These are phyloP conservation scores for Mrakia hoshinonis DNA, from an alignment of 768 basidiomycete species.

Conservation along the genomic window DNA sequence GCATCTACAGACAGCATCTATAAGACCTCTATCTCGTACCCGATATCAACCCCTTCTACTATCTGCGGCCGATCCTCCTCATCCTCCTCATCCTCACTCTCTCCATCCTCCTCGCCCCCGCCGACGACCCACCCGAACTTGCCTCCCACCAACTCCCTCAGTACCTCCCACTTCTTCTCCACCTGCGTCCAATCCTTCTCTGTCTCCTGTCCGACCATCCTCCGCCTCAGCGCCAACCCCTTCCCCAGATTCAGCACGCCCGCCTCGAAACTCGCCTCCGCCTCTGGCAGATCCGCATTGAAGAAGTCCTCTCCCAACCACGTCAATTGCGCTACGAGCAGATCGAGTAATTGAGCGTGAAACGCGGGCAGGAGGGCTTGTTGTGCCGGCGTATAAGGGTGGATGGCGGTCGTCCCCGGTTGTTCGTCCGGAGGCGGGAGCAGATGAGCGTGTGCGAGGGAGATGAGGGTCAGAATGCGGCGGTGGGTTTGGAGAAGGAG, in stretches of 20 bases:
- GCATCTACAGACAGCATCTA: too few relatives aligned
- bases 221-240: not conserved
- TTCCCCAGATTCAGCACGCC: not conserved
- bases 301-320: constrained; percentile 18
- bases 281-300: constrained; percentile 13
- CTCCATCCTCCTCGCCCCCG: constrained; percentile 11
- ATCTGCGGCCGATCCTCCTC: constrained; percentile 26
- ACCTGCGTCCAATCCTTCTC: not conserved
- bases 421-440: not conserved
- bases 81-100: not conserved
- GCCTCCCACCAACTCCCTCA: not conserved
- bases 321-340: constrained; percentile 3
- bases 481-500: constrained; percentile 22
- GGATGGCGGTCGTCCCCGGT: not conserved
- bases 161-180: not conserved
- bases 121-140: constrained; percentile 22
- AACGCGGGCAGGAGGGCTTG: not conserved
- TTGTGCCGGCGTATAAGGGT: not conserved
- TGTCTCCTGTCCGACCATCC: not conserved
- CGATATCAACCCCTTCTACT: constrained; percentile 6
- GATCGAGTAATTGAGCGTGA: constrained; percentile 6
- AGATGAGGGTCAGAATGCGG: constrained; percentile 17
- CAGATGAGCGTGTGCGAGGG: constrained; percentile 18
- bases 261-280: constrained; percentile 12
- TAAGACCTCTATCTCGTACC: not conserved